A percentile compares a stretch with the other conserved stretches of the same genome.
phyloP scores from a whole-genome alignment of 164 flowering plant genomes.

The Kalanchoe fedtschenkoi region DNA sequence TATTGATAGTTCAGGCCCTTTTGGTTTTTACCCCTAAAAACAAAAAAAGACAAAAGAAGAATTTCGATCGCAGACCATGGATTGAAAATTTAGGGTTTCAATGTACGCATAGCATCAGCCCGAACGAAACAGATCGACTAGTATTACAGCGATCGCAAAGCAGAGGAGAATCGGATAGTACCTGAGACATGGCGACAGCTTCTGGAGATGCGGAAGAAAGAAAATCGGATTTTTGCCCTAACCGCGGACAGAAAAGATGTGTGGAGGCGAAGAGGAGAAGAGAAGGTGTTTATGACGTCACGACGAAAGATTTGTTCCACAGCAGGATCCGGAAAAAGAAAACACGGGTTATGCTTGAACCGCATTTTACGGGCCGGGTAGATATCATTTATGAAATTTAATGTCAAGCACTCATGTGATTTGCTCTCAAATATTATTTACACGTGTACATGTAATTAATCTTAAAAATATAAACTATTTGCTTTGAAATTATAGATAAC shows the following conservation, averaged over 20 bases:
- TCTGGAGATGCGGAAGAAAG: background rate
- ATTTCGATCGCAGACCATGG: background rate
- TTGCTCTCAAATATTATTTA: no score
- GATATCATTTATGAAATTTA: no score
- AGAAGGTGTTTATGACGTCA: background rate
- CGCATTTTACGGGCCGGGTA: background rate
- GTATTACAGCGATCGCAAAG: background rate
- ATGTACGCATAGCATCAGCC: background rate
- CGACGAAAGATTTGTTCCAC: background rate
- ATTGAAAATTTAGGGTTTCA: background rate
- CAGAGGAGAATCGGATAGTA: background rate
- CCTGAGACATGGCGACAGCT: conserved; percentile 1
- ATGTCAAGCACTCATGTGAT: no score
- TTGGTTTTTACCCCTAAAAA: no score
- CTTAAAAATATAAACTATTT: no score
- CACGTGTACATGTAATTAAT: no score
- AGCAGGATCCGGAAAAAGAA: background rate
- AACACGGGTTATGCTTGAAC: background rate
- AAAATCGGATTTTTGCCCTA: background rate
- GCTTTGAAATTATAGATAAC: no score
- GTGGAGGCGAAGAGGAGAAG: background rate
- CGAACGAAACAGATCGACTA: background rate
- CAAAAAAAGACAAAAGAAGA: no score
- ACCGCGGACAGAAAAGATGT: background rate
- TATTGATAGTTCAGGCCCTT: no score